These are phyloP conservation scores for Chaetomiaceae sp. DNA, from an alignment of 2,329 filamentous ascomycete species.

Conservation along the genomic window DNA sequence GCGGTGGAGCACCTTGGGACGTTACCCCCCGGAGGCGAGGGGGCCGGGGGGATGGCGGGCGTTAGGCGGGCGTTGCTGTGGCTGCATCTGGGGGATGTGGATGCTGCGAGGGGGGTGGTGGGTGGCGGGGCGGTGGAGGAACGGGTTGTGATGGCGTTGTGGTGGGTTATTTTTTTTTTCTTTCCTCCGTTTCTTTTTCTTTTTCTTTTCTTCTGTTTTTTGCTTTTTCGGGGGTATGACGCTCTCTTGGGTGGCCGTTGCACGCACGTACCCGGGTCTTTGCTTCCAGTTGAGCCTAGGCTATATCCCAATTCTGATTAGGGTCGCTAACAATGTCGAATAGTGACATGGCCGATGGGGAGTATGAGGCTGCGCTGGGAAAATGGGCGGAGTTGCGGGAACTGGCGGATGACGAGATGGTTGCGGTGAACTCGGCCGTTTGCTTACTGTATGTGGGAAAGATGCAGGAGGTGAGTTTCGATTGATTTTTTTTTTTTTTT, in stretches of 20 bases:
- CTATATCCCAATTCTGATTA: too few relatives aligned
- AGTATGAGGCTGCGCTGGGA: constrained; percentile 59
- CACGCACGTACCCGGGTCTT: too few relatives aligned
- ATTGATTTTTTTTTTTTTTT: background rate
- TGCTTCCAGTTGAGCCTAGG: too few relatives aligned
- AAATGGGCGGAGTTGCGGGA: constrained; percentile 54
- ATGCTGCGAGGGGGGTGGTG: constrained; percentile 53
- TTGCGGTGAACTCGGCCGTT: constrained; percentile 78
- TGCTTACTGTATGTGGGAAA: constrained; percentile 76
- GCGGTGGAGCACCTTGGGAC: constrained; percentile 68
- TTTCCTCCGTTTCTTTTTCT: too few relatives aligned
- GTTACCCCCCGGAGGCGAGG: constrained; percentile 38
- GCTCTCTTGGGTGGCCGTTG: too few relatives aligned
- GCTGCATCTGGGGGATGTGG: constrained; percentile 73
- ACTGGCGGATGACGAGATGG: constrained; percentile 57
- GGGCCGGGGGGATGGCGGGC: constrained; percentile 37
- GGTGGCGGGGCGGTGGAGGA: constrained; percentile 41
- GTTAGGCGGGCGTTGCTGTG: constrained; percentile 62
- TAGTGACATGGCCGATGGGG: constrained; percentile 72
- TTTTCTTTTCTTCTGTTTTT: too few relatives aligned
- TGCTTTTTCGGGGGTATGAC: too few relatives aligned
- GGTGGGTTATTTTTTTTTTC: too few relatives aligned
- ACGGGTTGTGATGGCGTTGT: constrained; percentile 60
- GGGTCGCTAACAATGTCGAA: too few relatives aligned
- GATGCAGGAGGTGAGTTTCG: constrained; percentile 51